Conservation (phyloP, 2,329 filamentous ascomycete species). For the Beauveria varroae region DNA sequence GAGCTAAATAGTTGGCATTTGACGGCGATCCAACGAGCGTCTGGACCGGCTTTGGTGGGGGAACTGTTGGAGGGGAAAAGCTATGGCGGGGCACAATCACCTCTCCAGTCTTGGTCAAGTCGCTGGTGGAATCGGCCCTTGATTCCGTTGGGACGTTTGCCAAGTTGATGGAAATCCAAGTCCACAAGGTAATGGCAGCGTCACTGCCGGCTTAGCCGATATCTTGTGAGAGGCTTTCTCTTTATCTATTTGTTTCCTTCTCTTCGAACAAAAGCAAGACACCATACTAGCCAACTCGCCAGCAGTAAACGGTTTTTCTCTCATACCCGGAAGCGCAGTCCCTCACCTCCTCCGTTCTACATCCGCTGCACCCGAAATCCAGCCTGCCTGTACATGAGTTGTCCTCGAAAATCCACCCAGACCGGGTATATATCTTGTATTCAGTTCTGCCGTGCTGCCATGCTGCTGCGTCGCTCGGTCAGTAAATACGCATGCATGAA, state of each 20-base stretch:
- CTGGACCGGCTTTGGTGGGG: not conserved
- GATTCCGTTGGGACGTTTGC: not conserved
- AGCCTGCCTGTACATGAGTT: too few relatives aligned
- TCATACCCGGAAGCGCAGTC: too few relatives aligned
- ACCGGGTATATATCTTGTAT: not conserved
- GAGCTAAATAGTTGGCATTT: not conserved
- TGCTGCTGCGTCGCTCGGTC: not conserved
- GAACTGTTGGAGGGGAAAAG: not conserved
- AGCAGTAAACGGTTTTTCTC: too few relatives aligned
- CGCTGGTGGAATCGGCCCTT: constrained; percentile 4
- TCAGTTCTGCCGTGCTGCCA: not conserved
- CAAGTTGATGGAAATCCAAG: not conserved
- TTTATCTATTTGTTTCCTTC: too few relatives aligned
- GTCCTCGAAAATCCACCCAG: too few relatives aligned
- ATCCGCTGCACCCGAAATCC: too few relatives aligned
- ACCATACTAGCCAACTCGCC: too few relatives aligned
- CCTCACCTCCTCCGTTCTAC: too few relatives aligned
- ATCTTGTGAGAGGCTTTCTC: not conserved
- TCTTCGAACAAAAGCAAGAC: too few relatives aligned
- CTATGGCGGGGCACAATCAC: not conserved
- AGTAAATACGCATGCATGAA: not conserved
- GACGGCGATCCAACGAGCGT: not conserved
- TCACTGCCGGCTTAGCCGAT: not conserved
- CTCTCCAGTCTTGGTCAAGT: not conserved
- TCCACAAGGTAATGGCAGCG: not conserved